Evolutionary conservation across 352 stramenopile genomes (phyloP).

Genomic region (Peronospora farinosa): DNA sequence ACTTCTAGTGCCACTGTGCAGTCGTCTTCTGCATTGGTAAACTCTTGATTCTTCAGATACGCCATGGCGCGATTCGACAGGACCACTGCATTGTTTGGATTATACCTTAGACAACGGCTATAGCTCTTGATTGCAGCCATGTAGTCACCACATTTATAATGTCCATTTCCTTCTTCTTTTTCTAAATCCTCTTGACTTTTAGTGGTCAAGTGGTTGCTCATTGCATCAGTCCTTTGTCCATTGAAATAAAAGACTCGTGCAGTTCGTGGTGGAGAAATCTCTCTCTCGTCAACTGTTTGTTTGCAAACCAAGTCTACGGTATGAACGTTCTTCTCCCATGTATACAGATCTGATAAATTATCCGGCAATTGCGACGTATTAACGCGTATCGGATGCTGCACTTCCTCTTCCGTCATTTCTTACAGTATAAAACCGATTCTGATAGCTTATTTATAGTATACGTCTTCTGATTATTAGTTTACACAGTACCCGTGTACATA

Average conservation of each 20-base stretch:
- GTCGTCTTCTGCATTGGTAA: slow-evolving; percentile 85
- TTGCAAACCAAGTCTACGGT: slow-evolving; percentile 46
- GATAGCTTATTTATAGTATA: no score
- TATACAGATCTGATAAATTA: slow-evolving; percentile 70
- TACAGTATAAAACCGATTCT: background rate
- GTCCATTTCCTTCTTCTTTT: slow-evolving; percentile 88
- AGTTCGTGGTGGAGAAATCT: slow-evolving; percentile 21
- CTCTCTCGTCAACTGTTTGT: slow-evolving; percentile 6
- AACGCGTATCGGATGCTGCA: slow-evolving; percentile 79
- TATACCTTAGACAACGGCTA: slow-evolving; percentile 73
- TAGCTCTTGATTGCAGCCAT: slow-evolving; percentile 87
- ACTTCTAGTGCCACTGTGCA: slow-evolving; percentile 78
- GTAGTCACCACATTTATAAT: slow-evolving; percentile 84
- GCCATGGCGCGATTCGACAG: slow-evolving; percentile 89
- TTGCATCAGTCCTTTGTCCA: background rate
- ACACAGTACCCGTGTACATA: background rate
- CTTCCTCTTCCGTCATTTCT: slow-evolving; percentile 30
- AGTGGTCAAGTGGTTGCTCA: slow-evolving; percentile 1
- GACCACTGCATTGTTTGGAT: slow-evolving; percentile 62
- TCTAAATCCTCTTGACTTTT: slow-evolving; percentile 64
- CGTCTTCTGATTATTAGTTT: background rate
- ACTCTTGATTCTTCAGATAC: slow-evolving; percentile 84
- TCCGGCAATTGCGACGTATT: slow-evolving; percentile 75
- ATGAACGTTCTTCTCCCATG: slow-evolving; percentile 68
- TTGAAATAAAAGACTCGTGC: slow-evolving; percentile 5